Percentiles rank a stretch among this genome's conserved stretches.
Conservation (phyloP, 352 stramenopile genomes). For the Phytopythium delawarense region DNA sequence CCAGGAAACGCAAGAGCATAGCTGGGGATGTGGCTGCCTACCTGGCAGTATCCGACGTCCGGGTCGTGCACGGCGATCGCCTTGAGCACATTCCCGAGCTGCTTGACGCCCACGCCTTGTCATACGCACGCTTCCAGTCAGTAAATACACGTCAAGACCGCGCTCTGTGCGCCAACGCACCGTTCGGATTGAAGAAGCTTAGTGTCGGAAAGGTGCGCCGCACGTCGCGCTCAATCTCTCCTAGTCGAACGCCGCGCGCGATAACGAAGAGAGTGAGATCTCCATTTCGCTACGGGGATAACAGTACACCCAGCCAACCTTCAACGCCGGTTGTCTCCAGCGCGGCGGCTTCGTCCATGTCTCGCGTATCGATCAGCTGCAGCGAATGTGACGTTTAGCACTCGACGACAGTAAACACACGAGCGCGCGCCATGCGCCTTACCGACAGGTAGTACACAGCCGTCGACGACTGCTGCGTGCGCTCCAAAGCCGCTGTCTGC, state of each 20-base stretch:
- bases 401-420: neutral
- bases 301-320: constrained; percentile 18
- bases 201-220: constrained; percentile 64
- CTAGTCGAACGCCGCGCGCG: constrained; percentile 11
- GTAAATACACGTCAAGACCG: neutral
- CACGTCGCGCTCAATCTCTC: constrained; percentile 74
- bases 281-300: neutral
- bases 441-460: constrained; percentile 2
- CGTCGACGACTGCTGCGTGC: neutral
- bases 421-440: neutral
- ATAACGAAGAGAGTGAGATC: neutral
- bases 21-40: constrained; percentile 4
- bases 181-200: constrained; percentile 40
- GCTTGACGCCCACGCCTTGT: constrained; percentile 41
- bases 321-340: constrained; percentile 57
- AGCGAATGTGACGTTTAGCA: neutral
- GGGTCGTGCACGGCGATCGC: constrained; percentile 38
- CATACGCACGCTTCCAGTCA: neutral
- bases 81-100: constrained; percentile 77
- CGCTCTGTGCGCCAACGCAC: constrained; percentile 8
- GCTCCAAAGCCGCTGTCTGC: neutral
- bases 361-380: constrained; percentile 40
- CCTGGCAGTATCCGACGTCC: constrained; percentile 79
- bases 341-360: constrained; percentile 23
- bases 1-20: neutral